Evolutionary conservation across 257 asterid genomes (phyloP), one percentile per base, ranked within the genome.

Genomic region (Solanum sparsipilum): DNA sequence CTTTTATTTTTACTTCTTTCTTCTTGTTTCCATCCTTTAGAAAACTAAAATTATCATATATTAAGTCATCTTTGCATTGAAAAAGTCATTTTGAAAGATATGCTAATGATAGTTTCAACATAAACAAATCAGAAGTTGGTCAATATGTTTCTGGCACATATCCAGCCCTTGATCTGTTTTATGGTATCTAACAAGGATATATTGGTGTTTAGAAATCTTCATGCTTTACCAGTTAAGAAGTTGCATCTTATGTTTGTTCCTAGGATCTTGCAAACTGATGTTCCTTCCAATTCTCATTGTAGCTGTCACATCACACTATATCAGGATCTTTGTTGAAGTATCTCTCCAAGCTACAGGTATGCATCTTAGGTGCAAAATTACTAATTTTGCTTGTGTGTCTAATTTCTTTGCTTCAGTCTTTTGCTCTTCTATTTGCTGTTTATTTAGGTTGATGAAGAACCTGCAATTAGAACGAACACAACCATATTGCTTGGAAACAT

Each of bases 401-500:
- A 85, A 56, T 85, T 52, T 81, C 52, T 83, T 65, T 86, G 27
- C 79, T 83, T 65, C 81, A 68, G 75, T 38, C 6, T 78, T 84
- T 87, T 88, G 87, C n/a, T 75, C 83, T 89, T 58, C 23, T n/a
- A 38, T 88, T 84, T 84, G 85, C 90, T 20, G 87, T 67, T 83
- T 84, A 73, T 92, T 85, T 89, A 97, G 99, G 98, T 97, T 87
- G 99, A 97, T 90, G 99, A 97, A 92, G 99, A 97, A 90, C 96
- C 99, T 4, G 99, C 98, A 63, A 97, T 97, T 88, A 94, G 99
- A 89, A 97, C 99, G 86, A 97, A 97, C 91, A 97, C 99, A 72
- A 97, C 99, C 87, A 97, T 97, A 91, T 90, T 97, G 92, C 99
- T 97, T 84, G 99, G 99, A 90, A 97, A 97, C 89, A 97, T 97